Conservation (phyloP, 108 stramenopile species). For the Mediolabrus comicus region DNA sequence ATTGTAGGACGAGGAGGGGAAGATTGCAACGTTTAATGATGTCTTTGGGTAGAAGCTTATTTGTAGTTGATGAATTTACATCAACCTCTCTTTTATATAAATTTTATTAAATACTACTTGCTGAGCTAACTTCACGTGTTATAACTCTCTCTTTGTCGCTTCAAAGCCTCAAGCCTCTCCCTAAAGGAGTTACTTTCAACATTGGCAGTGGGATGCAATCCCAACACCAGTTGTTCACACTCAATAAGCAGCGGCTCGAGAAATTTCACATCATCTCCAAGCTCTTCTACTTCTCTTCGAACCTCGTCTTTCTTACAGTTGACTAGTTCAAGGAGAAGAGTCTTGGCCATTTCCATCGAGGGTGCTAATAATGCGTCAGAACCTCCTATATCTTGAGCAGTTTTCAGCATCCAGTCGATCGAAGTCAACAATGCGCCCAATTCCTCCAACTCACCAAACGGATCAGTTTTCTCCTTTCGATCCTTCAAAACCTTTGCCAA, state of each 20-base stretch:
- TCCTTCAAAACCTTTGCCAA: conserved; percentile 65
- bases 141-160: not conserved
- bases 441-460: conserved; percentile 25
- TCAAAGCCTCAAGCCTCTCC: not conserved
- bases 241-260: conserved; percentile 4
- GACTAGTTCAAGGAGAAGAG: conserved; percentile 28
- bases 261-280: conserved; percentile 13
- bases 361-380: conserved; percentile 12
- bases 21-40: too few relatives aligned
- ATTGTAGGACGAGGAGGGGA: too few relatives aligned
- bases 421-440: conserved; percentile 41
- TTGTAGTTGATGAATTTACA: too few relatives aligned
- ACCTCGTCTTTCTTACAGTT: conserved; percentile 19
- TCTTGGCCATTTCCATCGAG: conserved; percentile 19
- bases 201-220: not conserved
- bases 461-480: conserved; percentile 49
- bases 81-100: too few relatives aligned
- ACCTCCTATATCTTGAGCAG: conserved; percentile 40
- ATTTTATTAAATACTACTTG: too few relatives aligned
- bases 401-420: conserved; percentile 56
- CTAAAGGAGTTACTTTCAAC: conserved; percentile 18
- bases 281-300: conserved; percentile 9
- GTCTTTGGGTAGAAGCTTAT: too few relatives aligned
- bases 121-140: too few relatives aligned
- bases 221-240: conserved; percentile 22